A percentile compares a stretch with the other conserved stretches of the same genome.
These are phyloP conservation scores for Lepidium sativum DNA, from an alignment of 345 rosid genomes.

Conservation along the genomic window DNA sequence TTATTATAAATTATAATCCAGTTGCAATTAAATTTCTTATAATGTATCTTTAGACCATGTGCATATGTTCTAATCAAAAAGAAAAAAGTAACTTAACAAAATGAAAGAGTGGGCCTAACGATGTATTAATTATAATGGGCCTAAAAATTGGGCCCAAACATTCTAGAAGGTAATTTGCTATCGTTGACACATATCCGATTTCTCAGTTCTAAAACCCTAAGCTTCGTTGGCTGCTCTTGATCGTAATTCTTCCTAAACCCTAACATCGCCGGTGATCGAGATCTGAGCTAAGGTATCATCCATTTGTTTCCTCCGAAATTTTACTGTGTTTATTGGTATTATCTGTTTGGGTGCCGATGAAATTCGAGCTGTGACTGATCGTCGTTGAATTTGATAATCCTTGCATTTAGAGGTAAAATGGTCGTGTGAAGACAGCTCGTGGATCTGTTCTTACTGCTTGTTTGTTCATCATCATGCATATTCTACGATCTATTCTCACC, in stretches of 20 bases:
- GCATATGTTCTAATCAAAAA: not conserved
- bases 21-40: not conserved
- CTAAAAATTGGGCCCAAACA: not conserved
- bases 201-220: slow-evolving; percentile 16
- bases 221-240: slow-evolving; percentile 9
- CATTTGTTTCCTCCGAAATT: not conserved
- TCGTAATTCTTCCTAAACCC: slow-evolving; percentile 19
- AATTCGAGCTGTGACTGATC: not conserved
- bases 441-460: not conserved
- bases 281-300: slow-evolving; percentile 11
- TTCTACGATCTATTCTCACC: not conserved
- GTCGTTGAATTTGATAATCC: not conserved
- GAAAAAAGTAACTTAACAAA: not conserved
- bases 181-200: not conserved
- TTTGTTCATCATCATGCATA: not conserved
- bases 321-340: not conserved
- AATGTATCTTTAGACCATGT: not conserved
- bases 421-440: not conserved
- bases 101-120: not conserved
- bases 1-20: not conserved
- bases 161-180: not conserved
- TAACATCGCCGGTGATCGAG: slow-evolving; percentile 11
- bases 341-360: not conserved
- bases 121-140: not conserved
- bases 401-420: not conserved